Evolutionary conservation across 139 green algal genomes (phyloP).

Genomic region (Chloropicon primus): DNA sequence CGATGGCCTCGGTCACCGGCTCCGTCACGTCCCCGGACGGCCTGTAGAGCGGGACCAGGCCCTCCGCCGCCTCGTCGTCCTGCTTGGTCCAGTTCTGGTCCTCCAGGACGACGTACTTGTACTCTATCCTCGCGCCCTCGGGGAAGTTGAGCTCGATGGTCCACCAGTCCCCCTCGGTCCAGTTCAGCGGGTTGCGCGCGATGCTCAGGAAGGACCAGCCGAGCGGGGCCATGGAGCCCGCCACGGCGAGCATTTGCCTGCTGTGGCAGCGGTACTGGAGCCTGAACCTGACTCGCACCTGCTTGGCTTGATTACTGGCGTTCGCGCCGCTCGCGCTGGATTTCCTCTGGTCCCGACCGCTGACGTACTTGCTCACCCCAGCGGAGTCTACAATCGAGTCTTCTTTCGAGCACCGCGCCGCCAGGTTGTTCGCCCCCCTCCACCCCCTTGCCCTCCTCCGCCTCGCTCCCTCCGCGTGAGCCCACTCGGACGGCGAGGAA

Average conservation of each 20-base stretch:
- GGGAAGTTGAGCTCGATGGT: slow-evolving; percentile 55
- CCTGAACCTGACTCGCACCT: slow-evolving; percentile 50
- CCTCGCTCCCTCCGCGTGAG: too few relatives aligned
- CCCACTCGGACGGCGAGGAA: too few relatives aligned
- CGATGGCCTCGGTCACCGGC: slow-evolving; percentile 68
- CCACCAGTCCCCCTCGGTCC: background rate
- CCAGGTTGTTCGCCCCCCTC: background rate
- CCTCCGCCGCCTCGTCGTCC: slow-evolving; percentile 54
- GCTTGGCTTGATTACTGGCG: background rate
- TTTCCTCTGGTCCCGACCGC: too few relatives aligned
- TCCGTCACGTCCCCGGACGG: slow-evolving; percentile 48
- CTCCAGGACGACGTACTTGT: slow-evolving; percentile 90
- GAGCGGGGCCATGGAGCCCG: slow-evolving; percentile 57
- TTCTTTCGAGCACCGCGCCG: background rate
- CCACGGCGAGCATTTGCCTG: slow-evolving; percentile 81
- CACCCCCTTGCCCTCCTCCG: background rate
- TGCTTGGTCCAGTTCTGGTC: slow-evolving; percentile 83
- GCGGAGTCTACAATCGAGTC: background rate
- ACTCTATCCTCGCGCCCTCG: slow-evolving; percentile 62
- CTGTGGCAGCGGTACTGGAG: slow-evolving; percentile 74
- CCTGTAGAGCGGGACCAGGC: slow-evolving; percentile 65
- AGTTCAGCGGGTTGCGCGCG: slow-evolving; percentile 16
- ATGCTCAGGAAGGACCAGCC: slow-evolving; percentile 89
- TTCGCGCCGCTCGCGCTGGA: background rate
- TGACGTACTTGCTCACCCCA: too few relatives aligned